phyloP scores from a whole-genome alignment of 2,329 filamentous ascomycete genomes.

The Aureobasidium uvarum region DNA sequence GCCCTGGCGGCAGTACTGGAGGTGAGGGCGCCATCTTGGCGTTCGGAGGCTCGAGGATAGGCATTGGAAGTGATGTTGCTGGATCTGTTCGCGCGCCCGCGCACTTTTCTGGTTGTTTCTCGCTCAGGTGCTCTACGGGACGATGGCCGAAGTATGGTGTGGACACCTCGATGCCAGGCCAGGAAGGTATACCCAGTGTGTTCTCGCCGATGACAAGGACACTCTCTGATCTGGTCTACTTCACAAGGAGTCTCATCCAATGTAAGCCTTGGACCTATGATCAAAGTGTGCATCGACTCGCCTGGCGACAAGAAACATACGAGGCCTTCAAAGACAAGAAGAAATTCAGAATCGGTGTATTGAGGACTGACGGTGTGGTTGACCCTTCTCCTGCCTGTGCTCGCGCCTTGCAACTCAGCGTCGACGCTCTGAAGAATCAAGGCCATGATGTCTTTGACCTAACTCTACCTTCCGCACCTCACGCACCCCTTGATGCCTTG shows the following conservation, averaged over 20 bases:
- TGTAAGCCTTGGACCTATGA: conserved; percentile 92
- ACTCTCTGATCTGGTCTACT: conserved; percentile 77
- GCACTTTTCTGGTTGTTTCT: conserved; percentile 87
- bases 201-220: conserved; percentile 93
- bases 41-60: conserved; percentile 76
- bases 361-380: conserved; percentile 72
- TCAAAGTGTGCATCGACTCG: conserved; percentile 78
- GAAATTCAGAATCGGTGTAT: conserved; percentile 68
- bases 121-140: conserved; percentile 80
- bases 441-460: conserved; percentile 73
- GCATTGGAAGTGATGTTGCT: conserved; percentile 87
- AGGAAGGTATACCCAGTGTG: conserved; percentile 84
- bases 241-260: conserved; percentile 70
- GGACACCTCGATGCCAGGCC: conserved; percentile 84
- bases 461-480: conserved; percentile 61
- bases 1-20: conserved; percentile 83
- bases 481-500: conserved; percentile 67
- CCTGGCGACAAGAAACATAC: conserved; percentile 67
- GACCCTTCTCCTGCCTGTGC: conserved; percentile 81
- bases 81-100: conserved; percentile 84
- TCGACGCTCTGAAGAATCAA: conserved; percentile 63
- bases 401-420: conserved; percentile 70
- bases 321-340: conserved; percentile 62
- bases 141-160: conserved; percentile 85
- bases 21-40: conserved; percentile 82